phyloP scores from a whole-genome alignment of 768 basidiomycete genomes.

The Termitomyces titanicus region DNA sequence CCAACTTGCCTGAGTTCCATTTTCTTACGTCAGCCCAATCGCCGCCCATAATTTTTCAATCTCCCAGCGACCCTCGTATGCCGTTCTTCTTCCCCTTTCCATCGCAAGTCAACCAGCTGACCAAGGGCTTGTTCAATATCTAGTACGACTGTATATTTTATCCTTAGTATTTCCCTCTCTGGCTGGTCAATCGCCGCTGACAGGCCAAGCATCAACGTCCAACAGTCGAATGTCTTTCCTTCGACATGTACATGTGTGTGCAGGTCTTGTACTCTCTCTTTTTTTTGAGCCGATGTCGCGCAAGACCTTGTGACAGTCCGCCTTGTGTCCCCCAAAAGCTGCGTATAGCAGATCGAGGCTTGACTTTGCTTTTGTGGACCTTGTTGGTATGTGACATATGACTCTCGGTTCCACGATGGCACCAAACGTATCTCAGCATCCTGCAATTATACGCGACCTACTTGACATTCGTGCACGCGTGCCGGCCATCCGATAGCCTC shows the following conservation, averaged over 20 bases:
- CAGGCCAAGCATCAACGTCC: not conserved
- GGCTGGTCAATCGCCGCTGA: conserved; percentile 4
- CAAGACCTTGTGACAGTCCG: not conserved
- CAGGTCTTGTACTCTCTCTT: not conserved
- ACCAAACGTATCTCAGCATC: not conserved
- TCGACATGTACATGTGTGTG: conserved; percentile 5
- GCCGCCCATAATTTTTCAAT: conserved; percentile 21
- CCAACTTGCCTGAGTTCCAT: not conserved
- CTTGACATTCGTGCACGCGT: not conserved
- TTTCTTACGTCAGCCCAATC: conserved; percentile 20
- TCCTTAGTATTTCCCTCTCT: not conserved
- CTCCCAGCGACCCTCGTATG: not conserved
- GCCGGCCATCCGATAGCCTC: not conserved
- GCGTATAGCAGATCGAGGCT: not conserved
- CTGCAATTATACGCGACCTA: not conserved
- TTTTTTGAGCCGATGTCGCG: not conserved
- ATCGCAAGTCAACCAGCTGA: not conserved
- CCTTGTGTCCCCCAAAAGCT: not conserved
- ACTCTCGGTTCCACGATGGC: conserved; percentile 6
- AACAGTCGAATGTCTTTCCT: conserved; percentile 8
- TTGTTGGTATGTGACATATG: conserved; percentile 4
- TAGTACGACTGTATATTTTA: not conserved
- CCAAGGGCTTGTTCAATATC: not conserved
- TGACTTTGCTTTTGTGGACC: not conserved
- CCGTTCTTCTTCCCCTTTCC: not conserved